Percentiles rank a stretch among this genome's conserved stretches.
Conservation (phyloP, 2,329 filamentous ascomycete genomes). For the Trichoderma gracile region DNA sequence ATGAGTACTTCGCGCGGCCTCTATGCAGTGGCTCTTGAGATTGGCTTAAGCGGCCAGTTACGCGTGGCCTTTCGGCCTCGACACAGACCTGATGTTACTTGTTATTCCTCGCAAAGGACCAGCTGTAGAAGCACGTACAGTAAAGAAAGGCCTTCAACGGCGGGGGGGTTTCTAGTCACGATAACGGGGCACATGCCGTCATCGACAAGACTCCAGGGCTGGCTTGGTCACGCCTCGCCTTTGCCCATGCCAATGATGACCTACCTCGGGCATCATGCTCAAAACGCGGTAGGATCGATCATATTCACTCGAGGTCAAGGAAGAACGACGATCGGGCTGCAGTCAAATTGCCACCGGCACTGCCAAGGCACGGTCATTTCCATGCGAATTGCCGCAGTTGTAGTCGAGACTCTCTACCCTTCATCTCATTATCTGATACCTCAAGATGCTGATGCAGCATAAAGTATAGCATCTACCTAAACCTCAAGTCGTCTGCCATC, state of each 20-base stretch:
- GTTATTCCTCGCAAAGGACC: no score
- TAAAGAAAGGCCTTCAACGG: not conserved
- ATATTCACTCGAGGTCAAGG: no score
- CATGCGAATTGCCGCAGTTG: not conserved
- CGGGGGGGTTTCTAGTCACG: not conserved
- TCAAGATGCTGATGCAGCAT: not conserved
- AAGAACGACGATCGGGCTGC: not conserved
- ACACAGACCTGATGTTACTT: no score
- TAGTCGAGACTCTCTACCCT: not conserved
- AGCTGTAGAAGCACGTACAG: no score
- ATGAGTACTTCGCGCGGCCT: no score
- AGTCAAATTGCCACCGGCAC: not conserved
- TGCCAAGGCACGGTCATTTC: not conserved
- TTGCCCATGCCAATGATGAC: no score
- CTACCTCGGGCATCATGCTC: no score
- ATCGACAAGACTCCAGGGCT: not conserved
- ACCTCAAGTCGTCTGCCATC: conserved; percentile 10
- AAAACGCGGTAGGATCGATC: no score
- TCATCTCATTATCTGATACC: not conserved
- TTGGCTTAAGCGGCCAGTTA: no score
- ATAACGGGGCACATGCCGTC: conserved; percentile 13
- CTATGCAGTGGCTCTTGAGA: no score
- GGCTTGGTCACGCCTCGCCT: not conserved
- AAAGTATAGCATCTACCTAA: conserved; percentile 11
- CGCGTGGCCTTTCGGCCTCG: no score